Percentiles rank a stretch among this genome's conserved stretches.
These are phyloP conservation scores for Stereum hirsutum DNA, from an alignment of 1,284 basidiomycete genomes.

Conservation along the genomic window DNA sequence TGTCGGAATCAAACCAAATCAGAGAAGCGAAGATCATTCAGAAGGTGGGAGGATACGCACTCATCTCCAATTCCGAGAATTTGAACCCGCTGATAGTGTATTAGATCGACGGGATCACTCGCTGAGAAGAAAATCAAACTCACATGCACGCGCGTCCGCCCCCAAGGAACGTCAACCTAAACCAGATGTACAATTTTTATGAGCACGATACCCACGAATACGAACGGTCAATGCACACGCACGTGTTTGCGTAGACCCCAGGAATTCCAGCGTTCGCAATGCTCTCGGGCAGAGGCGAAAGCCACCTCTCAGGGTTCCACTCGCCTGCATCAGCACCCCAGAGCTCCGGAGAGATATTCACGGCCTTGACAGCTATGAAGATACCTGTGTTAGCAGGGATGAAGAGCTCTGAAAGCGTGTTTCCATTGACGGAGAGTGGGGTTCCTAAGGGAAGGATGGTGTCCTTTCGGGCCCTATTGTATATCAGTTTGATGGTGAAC, in stretches of 20 bases:
- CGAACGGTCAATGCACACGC: too few relatives aligned
- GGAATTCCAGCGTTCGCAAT: neutral
- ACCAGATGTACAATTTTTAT: neutral
- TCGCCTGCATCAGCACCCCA: constrained; percentile 33
- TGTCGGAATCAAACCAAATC: neutral
- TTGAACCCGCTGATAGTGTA: neutral
- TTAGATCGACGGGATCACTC: too few relatives aligned
- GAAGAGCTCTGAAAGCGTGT: neutral
- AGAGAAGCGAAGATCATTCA: neutral
- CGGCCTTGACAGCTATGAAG: constrained; percentile 28
- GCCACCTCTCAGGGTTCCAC: constrained; percentile 33
- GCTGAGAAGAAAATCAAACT: neutral
- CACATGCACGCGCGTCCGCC: neutral
- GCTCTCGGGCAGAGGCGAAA: neutral
- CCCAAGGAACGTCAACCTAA: neutral
- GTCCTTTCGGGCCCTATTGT: neutral
- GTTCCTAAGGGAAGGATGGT: neutral
- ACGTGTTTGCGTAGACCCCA: neutral
- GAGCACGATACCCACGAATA: neutral
- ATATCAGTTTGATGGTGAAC: neutral
- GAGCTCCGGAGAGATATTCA: constrained; percentile 26
- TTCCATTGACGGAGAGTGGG: neutral
- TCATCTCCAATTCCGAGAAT: neutral
- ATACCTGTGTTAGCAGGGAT: constrained; percentile 29
- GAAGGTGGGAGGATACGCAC: neutral